phyloP scores from a whole-genome alignment of 2,329 filamentous ascomycete genomes.

The Colletotrichum simmondsii region DNA sequence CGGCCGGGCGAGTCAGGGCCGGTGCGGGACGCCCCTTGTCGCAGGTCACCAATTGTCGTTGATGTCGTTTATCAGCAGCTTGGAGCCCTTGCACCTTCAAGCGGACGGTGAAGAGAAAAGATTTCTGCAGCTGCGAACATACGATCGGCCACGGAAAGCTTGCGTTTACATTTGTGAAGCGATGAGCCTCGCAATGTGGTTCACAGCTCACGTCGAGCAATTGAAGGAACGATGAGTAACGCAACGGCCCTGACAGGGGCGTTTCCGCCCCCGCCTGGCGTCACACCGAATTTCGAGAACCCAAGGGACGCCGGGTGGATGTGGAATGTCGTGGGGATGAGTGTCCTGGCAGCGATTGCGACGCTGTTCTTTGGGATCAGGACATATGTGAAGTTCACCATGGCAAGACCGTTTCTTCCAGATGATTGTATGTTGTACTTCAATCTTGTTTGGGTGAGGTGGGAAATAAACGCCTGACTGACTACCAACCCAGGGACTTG shows the following conservation, averaged over 20 bases:
- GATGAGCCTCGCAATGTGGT: constrained; percentile 15
- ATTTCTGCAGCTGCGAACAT: not conserved
- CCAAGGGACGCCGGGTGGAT: constrained; percentile 33
- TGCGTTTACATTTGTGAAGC: not conserved
- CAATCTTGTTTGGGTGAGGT: not conserved
- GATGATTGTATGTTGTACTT: constrained; percentile 20
- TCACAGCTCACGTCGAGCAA: constrained; percentile 16
- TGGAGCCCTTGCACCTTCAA: not conserved
- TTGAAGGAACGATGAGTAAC: constrained; percentile 23
- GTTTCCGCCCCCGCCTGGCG: constrained; percentile 38
- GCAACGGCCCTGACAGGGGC: constrained; percentile 27
- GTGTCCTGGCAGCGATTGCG: constrained; percentile 32
- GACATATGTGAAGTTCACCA: constrained; percentile 34
- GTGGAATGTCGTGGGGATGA: constrained; percentile 31
- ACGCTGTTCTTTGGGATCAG: constrained; percentile 34
- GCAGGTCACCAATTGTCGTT: not conserved
- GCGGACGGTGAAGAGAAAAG: not conserved
- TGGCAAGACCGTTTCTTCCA: constrained; percentile 4
- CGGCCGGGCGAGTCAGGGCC: constrained; percentile 21
- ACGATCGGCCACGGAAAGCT: not conserved
- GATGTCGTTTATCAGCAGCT: constrained; percentile 19
- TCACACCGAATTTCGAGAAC: constrained; percentile 36
- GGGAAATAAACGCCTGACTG: not conserved
- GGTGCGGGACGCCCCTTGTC: not conserved
- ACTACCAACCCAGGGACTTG: constrained; percentile 21